Percentiles rank a stretch among this genome's conserved stretches.
Conservation (phyloP, 352 stramenopile genomes). For the Phytopythium montanum region DNA sequence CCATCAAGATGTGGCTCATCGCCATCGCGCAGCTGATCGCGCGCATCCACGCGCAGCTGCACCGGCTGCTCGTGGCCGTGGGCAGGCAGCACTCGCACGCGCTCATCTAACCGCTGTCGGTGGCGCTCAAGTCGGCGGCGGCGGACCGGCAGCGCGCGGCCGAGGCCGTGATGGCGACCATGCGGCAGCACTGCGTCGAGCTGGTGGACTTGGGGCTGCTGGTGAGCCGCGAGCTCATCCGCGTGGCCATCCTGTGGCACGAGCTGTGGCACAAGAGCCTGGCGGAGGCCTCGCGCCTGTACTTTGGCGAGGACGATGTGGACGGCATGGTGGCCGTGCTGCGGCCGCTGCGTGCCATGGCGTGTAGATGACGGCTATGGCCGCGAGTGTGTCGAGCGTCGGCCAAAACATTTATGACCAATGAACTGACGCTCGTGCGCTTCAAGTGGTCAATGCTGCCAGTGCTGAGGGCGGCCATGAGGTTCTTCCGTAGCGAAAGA, state of each 20-base stretch:
- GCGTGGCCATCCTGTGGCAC: constrained; percentile 98
- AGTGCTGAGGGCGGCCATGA: too few relatives aligned
- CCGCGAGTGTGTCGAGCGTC: too few relatives aligned
- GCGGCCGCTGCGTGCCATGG: constrained; percentile 89
- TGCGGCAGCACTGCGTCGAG: constrained; percentile 91
- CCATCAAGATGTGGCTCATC: constrained; percentile 97
- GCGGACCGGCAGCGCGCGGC: constrained; percentile 87
- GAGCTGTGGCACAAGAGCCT: constrained; percentile 98
- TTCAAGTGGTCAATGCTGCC: too few relatives aligned
- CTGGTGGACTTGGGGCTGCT: constrained; percentile 93
- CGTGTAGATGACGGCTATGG: too few relatives aligned
- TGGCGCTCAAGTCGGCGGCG: constrained; percentile 95
- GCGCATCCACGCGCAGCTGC: constrained; percentile 74
- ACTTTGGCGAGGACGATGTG: constrained; percentile 97
- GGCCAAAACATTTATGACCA: too few relatives aligned
- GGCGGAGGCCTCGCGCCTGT: constrained; percentile 95
- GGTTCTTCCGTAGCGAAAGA: too few relatives aligned
- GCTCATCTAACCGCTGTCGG: constrained; percentile 97
- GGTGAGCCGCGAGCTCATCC: constrained; percentile 98
- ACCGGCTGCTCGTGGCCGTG: constrained; percentile 86
- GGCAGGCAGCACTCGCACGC: constrained; percentile 96
- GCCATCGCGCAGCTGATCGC: constrained; percentile 96
- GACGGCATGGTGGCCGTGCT: constrained; percentile 95
- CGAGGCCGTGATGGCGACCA: constrained; percentile 93
- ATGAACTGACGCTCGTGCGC: too few relatives aligned